Evolutionary conservation across 2,329 filamentous ascomycete species (phyloP).

Genomic region (Ceratocystis albifundus): DNA sequence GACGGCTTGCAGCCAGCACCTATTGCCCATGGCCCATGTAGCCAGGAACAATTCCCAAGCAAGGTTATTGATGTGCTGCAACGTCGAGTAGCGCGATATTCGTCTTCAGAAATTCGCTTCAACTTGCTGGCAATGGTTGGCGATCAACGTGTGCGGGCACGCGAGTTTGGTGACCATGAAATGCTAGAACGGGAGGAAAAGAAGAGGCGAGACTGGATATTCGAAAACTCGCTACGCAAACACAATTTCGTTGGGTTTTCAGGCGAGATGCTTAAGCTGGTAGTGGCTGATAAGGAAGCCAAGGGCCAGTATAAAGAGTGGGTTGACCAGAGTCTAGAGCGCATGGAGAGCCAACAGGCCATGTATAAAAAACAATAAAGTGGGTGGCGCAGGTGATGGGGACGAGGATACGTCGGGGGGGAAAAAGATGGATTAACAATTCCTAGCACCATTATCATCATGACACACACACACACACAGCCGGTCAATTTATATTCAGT

Average conservation of each 20-base stretch:
- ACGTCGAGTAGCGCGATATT: conserved; percentile 73
- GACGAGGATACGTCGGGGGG: conserved; percentile 36
- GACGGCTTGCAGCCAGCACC: conserved; percentile 89
- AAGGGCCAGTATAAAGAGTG: conserved; percentile 53
- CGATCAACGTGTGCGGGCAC: conserved; percentile 65
- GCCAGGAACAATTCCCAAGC: conserved; percentile 57
- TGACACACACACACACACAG: too few species aligned
- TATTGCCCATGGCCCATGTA: conserved; percentile 73
- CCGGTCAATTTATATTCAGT: too few species aligned
- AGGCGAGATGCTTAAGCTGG: conserved; percentile 77
- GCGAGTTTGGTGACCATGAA: conserved; percentile 72
- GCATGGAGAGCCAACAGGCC: conserved; percentile 37
- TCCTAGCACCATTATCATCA: not conserved
- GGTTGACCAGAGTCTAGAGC: conserved; percentile 55
- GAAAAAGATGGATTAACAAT: not conserved
- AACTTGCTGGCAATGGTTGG: conserved; percentile 88
- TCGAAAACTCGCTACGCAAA: conserved; percentile 82
- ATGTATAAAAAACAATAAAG: conserved; percentile 28
- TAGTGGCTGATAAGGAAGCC: conserved; percentile 61
- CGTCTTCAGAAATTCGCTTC: conserved; percentile 79
- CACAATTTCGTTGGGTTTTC: conserved; percentile 97
- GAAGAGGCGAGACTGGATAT: conserved; percentile 78
- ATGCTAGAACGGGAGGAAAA: conserved; percentile 65
- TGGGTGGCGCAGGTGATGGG: conserved; percentile 30
- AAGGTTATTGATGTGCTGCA: conserved; percentile 80